A percentile compares a stretch with the other conserved stretches of the same genome.
Conservation (phyloP, 768 basidiomycete species). For the Glaciozyma antarctica region DNA sequence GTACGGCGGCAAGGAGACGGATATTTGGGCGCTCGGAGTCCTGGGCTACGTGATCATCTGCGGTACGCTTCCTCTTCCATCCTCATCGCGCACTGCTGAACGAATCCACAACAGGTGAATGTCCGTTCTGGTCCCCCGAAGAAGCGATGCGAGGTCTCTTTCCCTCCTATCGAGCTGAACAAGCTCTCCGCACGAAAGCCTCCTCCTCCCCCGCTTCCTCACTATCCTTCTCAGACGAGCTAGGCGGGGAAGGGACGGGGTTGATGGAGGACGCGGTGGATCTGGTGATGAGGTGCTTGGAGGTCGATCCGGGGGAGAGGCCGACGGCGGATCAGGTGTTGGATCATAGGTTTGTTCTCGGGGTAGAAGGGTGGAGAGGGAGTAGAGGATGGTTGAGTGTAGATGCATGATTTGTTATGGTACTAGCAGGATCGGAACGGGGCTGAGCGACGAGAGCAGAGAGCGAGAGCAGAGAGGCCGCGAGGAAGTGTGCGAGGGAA, state of each 20-base stretch:
- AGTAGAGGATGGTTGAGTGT: conserved; percentile 11
- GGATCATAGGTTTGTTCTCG: conserved; percentile 68
- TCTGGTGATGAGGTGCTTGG: conserved; percentile 73
- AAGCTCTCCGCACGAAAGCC: conserved; percentile 35
- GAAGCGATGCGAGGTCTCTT: conserved; percentile 53
- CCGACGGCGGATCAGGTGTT: conserved; percentile 79
- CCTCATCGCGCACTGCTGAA: too few species aligned
- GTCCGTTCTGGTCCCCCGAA: conserved; percentile 78
- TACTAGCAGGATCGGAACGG: too few species aligned
- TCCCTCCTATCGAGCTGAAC: conserved; percentile 23
- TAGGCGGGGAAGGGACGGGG: conserved; percentile 71
- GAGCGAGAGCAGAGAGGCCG: too few species aligned
- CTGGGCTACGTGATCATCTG: conserved; percentile 85
- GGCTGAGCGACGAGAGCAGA: too few species aligned
- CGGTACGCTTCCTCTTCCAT: conserved; percentile 38
- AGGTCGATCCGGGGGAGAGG: conserved; percentile 63
- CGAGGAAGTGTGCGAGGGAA: too few species aligned
- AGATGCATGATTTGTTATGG: too few species aligned
- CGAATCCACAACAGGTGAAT: conserved; percentile 55
- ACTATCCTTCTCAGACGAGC: conserved; percentile 43
- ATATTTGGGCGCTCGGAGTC: conserved; percentile 96
- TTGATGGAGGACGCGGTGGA: conserved; percentile 72
- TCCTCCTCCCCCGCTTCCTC: conserved; percentile 39
- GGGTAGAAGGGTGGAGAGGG: conserved; percentile 61
- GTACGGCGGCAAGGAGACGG: conserved; percentile 92